Base-by-base conservation (phyloP, 768 basidiomycete genomes). In the Coprinellus aureogranulatus region DNA sequence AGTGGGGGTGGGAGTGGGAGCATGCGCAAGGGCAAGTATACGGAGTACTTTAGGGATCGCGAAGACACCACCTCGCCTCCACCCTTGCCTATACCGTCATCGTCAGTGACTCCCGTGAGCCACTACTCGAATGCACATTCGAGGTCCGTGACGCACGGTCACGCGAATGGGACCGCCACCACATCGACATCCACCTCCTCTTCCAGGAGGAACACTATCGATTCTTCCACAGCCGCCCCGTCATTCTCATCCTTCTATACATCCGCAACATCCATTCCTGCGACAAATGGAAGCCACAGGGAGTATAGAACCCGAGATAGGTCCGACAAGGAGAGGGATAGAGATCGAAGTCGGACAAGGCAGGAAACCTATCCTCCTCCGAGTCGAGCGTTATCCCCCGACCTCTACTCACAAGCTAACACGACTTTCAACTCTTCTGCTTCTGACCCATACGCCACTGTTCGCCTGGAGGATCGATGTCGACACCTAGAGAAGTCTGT, bases 1-100 rank as follows among this genome's bases (percentile, higher is more conserved):
- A 44, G 41, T n/a, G 41, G 16, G 41, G 20, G 20, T n/a, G 41
- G 41, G 18, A 44, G 18, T 20, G 31, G 30, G 14, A 25, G 12
- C 1, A 52, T 39, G 30, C 50, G 50, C n/a, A 52, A 34, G 31
- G 50, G 31, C 6, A 52, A 52, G 50, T 52, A 52, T 22, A 52
- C 50, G 3, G 50, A 52, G 10, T 52, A 52, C 25, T 52, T 52
- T 25, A 27, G 34, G 10, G 50, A 52, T 39, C 4, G 41, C 10
- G 41, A 44, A 22, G 41, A 16, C 8, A 44, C 50, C 5, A 39
- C 50, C 6, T 52, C 50, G 18, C 50, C 50, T 18, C 50, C 50
- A 26, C 50, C 50, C 3, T 30, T 52, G 25, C 50, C 50, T 10
- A 16, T 39, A 14, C 50, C 31, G 14, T 39, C 50, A 3, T 39